These are phyloP conservation scores for Aspergillus incahuasiensis DNA, from an alignment of 495 filamentous ascomycete species.

Conservation along the genomic window DNA sequence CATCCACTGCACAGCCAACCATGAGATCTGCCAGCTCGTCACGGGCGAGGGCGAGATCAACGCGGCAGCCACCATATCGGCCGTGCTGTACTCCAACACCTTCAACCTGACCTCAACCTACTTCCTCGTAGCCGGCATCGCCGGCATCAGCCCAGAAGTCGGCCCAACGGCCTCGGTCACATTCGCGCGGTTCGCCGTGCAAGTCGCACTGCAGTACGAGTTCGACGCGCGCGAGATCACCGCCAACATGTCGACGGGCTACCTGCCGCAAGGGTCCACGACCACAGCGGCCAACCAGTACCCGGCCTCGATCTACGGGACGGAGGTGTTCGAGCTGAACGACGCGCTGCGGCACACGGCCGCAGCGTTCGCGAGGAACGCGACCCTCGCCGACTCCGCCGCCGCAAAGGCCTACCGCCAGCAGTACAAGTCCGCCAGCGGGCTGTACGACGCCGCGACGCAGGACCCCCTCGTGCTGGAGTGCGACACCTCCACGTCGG, in stretches of 20 bases:
- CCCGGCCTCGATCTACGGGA: constrained; percentile 63
- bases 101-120: constrained; percentile 67
- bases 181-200: constrained; percentile 64
- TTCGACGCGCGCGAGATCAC: constrained; percentile 68
- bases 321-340: constrained; percentile 74
- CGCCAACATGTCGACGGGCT: constrained; percentile 59
- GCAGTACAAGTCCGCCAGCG: constrained; percentile 44
- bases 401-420: constrained; percentile 54
- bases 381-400: constrained; percentile 51
- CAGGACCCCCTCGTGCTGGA: constrained; percentile 53
- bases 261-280: constrained; percentile 55
- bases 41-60: constrained; percentile 67
- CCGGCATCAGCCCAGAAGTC: constrained; percentile 63
- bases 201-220: constrained; percentile 71
- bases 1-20: constrained; percentile 56
- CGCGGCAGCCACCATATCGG: constrained; percentile 57
- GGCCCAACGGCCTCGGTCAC: constrained; percentile 59
- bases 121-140: constrained; percentile 68
- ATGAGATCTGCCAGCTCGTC: constrained; percentile 58
- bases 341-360: constrained; percentile 54
- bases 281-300: constrained; percentile 48
- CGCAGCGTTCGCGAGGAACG: constrained; percentile 50
- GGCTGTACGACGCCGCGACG: constrained; percentile 47
- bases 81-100: constrained; percentile 52
- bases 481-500: constrained; percentile 65